These are phyloP conservation scores for Globisporangium spinosum DNA, from an alignment of 352 stramenopile species.

Conservation along the genomic window DNA sequence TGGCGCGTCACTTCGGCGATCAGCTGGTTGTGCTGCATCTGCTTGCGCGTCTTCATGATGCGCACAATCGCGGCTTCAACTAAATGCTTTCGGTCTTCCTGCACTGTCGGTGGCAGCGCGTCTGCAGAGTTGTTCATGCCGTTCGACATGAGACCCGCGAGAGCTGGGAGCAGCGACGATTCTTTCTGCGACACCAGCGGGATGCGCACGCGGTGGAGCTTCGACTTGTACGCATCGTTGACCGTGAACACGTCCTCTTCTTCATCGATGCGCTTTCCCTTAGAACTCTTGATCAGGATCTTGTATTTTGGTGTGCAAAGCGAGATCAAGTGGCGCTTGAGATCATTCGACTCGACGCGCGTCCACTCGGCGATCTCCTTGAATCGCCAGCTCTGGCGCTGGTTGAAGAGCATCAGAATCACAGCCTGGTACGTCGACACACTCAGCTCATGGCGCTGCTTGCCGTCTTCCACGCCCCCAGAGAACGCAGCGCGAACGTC, in stretches of 20 bases:
- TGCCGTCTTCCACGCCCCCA: slow-evolving; percentile 42
- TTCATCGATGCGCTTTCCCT: slow-evolving; percentile 94
- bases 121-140: slow-evolving; percentile 53
- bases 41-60: slow-evolving; percentile 95
- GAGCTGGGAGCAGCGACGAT: slow-evolving; percentile 46
- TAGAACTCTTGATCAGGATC: slow-evolving; percentile 96
- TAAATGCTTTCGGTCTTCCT: slow-evolving; percentile 95
- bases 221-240: slow-evolving; percentile 94
- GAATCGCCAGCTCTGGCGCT: slow-evolving; percentile 68
- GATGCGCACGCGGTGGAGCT: slow-evolving; percentile 86
- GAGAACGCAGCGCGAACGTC: slow-evolving; percentile 92
- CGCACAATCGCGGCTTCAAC: slow-evolving; percentile 93
- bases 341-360: slow-evolving; percentile 83
- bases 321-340: slow-evolving; percentile 95
- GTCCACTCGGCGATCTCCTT: slow-evolving; percentile 89
- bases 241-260: slow-evolving; percentile 93
- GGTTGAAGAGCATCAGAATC: slow-evolving; percentile 98
- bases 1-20: slow-evolving; percentile 89
- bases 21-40: slow-evolving; percentile 90
- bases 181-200: slow-evolving; percentile 84
- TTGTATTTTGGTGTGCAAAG: slow-evolving; percentile 97
- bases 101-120: slow-evolving; percentile 87
- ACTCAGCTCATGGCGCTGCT: slow-evolving; percentile 91
- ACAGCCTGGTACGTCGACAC: slow-evolving; percentile 98
- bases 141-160: slow-evolving; percentile 22